Conservation (phyloP, 208 protist genomes). For the Jaenimonas drosophilae region DNA sequence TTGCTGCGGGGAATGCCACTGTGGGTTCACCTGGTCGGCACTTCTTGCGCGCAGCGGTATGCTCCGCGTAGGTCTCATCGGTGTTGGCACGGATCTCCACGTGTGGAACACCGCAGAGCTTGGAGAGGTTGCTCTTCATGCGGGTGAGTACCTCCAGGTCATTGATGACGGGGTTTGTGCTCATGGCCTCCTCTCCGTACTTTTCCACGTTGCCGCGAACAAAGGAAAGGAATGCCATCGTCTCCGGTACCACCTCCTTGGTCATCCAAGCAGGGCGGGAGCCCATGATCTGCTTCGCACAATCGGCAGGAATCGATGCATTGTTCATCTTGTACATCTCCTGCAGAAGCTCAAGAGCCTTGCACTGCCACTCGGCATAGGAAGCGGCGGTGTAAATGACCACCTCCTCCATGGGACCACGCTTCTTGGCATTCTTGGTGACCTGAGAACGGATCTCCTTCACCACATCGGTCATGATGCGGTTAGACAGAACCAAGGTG, state of each 20-base stretch:
- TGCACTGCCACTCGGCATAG: constrained; percentile 72
- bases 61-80: constrained; percentile 53
- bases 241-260: constrained; percentile 71
- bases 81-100: constrained; percentile 33
- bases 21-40: constrained; percentile 62
- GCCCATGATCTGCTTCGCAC: constrained; percentile 59
- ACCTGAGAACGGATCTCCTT: constrained; percentile 85
- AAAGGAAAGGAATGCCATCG: constrained; percentile 88
- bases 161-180: constrained; percentile 49
- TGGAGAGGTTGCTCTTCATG: constrained; percentile 40
- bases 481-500: constrained; percentile 48
- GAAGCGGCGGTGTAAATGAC: constrained; percentile 56
- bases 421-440: constrained; percentile 73
- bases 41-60: constrained; percentile 59
- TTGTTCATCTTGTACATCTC: constrained; percentile 41
- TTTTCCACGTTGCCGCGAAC: constrained; percentile 69
- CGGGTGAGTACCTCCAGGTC: constrained; percentile 40
- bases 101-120: constrained; percentile 47
- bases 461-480: constrained; percentile 73
- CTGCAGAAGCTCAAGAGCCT: constrained; percentile 58
- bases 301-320: constrained; percentile 40
- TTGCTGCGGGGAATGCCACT: constrained; percentile 36
- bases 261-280: constrained; percentile 43
- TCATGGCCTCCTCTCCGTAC: constrained; percentile 68
- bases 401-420: constrained; percentile 41